Percentiles rank a stretch among this genome's conserved stretches.
phyloP scores from a whole-genome alignment of 1,284 basidiomycete genomes.

The Heterobasidion parviporum region DNA sequence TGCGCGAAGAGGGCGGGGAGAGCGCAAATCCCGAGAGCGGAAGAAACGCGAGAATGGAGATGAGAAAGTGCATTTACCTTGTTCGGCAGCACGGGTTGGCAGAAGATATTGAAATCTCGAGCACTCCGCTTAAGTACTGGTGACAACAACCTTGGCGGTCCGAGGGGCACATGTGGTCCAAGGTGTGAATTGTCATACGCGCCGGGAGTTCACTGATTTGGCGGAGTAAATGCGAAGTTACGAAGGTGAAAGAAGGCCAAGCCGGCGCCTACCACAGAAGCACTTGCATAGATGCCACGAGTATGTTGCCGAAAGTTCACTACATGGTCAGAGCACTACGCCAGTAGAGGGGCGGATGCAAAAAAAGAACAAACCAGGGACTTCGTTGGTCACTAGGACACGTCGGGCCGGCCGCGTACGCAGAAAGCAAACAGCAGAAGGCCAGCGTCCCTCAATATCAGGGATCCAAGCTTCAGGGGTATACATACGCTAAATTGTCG shows the following conservation, averaged over 20 bases:
- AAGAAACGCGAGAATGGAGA: neutral
- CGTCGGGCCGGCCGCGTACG: neutral
- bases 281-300: too few relatives aligned
- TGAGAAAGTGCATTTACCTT: neutral
- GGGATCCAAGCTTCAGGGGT: too few relatives aligned
- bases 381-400: neutral
- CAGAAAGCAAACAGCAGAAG: neutral
- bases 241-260: too few relatives aligned
- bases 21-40: conserved; percentile 6
- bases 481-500: neutral
- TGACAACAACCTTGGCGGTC: neutral
- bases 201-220: too few relatives aligned
- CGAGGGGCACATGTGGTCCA: neutral
- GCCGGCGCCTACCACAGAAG: too few relatives aligned
- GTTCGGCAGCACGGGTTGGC: neutral
- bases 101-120: too few relatives aligned
- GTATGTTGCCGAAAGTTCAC: too few relatives aligned
- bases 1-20: conserved; percentile 27
- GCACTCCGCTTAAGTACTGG: too few relatives aligned
- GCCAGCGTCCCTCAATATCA: too few relatives aligned
- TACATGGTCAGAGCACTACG: too few relatives aligned
- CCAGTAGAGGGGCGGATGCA: neutral
- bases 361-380: neutral
- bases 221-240: too few relatives aligned
- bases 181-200: neutral